phyloP scores from a whole-genome alignment of 164 flowering plant species.

The Vitis amurensis region DNA sequence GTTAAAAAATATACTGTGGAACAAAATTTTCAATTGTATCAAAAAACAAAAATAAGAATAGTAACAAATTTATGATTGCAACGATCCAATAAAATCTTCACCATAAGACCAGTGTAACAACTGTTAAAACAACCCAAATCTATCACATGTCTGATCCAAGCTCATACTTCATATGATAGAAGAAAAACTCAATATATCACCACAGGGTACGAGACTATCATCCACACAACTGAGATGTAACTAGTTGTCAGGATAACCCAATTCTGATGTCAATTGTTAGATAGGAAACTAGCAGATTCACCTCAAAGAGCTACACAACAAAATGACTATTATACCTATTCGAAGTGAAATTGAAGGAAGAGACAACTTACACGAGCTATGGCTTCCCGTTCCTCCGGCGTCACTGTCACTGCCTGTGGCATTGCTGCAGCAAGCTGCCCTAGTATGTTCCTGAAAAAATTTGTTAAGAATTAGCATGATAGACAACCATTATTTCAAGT shows the following conservation, averaged over 20 bases:
- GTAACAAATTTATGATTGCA: too few species aligned
- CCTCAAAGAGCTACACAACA: too few species aligned
- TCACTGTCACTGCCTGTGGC: constrained; percentile 82
- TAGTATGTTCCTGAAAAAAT: constrained; percentile 41
- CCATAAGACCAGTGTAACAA: too few species aligned
- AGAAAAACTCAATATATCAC: neutral
- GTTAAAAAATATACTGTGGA: neutral
- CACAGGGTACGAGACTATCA: neutral
- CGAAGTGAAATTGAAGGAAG: neutral
- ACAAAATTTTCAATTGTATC: too few species aligned
- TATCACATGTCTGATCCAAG: neutral
- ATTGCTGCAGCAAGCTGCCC: constrained; percentile 57
- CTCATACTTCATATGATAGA: neutral
- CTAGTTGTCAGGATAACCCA: too few species aligned
- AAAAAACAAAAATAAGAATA: too few species aligned
- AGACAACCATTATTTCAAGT: neutral
- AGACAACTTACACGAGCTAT: constrained; percentile 74
- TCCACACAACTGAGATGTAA: too few species aligned
- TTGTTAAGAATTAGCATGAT: neutral
- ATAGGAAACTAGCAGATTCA: too few species aligned
- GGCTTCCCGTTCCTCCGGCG: constrained; percentile 91
- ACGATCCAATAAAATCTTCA: too few species aligned
- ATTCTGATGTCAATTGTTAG: too few species aligned
- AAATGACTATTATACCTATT: too few species aligned
- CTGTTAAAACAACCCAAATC: too few species aligned